Base-by-base conservation (phyloP, 495 filamentous ascomycete species). In the Penicillium cosmopolitanum region DNA sequence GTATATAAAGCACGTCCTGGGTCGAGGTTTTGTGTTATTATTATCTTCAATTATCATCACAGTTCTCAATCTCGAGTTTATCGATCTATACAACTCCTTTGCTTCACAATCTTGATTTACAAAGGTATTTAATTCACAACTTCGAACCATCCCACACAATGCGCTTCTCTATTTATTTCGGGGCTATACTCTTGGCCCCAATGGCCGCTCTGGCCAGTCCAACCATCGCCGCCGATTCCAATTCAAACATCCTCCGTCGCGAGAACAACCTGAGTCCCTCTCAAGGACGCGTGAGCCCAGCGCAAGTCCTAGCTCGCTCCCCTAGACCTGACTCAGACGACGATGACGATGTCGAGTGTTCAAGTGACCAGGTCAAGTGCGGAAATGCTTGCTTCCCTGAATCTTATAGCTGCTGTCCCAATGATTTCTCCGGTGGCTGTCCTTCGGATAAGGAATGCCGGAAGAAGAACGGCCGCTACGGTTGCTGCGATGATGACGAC, bases 401-500 rank as follows among this genome's bases (percentile, higher is more conserved):
- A 34, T 40, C 51, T 16, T 53, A 53, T n/a, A 53, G 13, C 18
- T 53, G 51, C 35, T 53, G 51, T 21, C 51, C 51, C 1, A 53
- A 38, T 11, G 33, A 53, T 42, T 36, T 53, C 51, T 53, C 51
- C 21, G 51, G 51, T 2, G 51, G 51, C 9, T 53, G 51, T 23
- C 51, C 51, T 25, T 40, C 34, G 15, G 51, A 53, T 15, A 42
- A 53, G 40, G 51, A 53, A 25, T 53, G 51, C 19, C 28, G 38
- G 34, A 53, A 53, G 18, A 36, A n/a, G 5, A 12, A 42, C 12
- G 16, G 35, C 5, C 34, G 38, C 11, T 53, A 53, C 16, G 51
- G 51, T 13, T 53, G 51, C 33, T 53, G 51, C 25, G 51, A 53
- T 38, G 33, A 53, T 38, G 51, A 53, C 15, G 51, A 53, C 35